Evolutionary conservation across 805 yeast species (phyloP).

Genomic region (Yamadazyma olivae): DNA sequence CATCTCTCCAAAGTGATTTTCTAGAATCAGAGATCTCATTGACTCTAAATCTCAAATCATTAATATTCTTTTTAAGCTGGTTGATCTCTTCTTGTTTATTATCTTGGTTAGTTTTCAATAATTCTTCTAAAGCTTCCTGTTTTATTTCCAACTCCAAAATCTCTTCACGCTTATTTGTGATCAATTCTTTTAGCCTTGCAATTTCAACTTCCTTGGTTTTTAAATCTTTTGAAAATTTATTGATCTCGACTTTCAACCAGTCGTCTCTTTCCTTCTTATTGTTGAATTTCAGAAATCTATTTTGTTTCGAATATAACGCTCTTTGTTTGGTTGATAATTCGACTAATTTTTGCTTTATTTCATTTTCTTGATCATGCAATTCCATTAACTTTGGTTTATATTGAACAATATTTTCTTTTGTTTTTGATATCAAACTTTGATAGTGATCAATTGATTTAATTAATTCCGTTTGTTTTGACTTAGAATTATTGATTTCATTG

Average conservation of each 20-base stretch:
- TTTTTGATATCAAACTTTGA: constrained; percentile 27
- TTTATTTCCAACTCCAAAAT: constrained; percentile 14
- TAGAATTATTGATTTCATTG: constrained; percentile 26
- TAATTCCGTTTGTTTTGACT: constrained; percentile 24
- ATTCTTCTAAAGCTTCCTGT: constrained; percentile 11
- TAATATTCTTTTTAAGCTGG: constrained; percentile 31
- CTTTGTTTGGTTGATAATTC: constrained; percentile 53
- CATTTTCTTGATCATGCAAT: constrained; percentile 38
- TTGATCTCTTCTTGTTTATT: constrained; percentile 8
- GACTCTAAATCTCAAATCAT: constrained; percentile 41
- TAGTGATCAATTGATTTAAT: constrained; percentile 18
- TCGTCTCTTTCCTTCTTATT: constrained; percentile 56
- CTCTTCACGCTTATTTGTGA: constrained; percentile 21
- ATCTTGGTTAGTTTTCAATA: constrained; percentile 9
- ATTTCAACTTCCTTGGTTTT: constrained; percentile 21
- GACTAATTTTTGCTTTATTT: constrained; percentile 35
- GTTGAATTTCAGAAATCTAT: constrained; percentile 59
- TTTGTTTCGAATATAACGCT: constrained; percentile 64
- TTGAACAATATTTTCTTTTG: constrained; percentile 33
- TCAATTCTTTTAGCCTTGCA: constrained; percentile 18
- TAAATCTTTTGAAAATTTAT: constrained; percentile 27
- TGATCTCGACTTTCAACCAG: constrained; percentile 61
- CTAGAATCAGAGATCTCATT: constrained; percentile 58
- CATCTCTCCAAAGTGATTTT: constrained; percentile 76
- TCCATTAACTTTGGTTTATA: constrained; percentile 41